These are phyloP conservation scores for Melastoma candidum DNA, from an alignment of 441 rosid species.

Conservation along the genomic window DNA sequence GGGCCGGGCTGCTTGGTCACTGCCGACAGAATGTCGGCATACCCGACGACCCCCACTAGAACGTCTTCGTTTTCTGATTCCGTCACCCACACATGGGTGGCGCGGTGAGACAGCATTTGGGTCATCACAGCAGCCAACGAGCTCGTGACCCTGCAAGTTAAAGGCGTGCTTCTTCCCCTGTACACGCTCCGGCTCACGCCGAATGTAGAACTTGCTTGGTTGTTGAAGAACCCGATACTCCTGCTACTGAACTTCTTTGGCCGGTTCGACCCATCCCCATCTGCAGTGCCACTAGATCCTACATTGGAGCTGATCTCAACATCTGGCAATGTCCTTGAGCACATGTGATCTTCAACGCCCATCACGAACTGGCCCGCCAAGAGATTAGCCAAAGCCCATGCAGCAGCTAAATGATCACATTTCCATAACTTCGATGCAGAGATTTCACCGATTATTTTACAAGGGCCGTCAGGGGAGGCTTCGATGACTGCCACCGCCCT, in stretches of 20 bases:
- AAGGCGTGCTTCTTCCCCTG: constrained; percentile 82
- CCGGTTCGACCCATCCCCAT: constrained; percentile 32
- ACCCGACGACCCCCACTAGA: constrained; percentile 81
- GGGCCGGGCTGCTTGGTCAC: constrained; percentile 57
- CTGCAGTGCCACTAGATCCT: constrained; percentile 19
- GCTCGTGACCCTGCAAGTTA: constrained; percentile 73
- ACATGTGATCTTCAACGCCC: constrained; percentile 79
- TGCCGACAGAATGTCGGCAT: constrained; percentile 67
- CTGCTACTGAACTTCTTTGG: constrained; percentile 66
- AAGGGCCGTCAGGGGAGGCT: constrained; percentile 38
- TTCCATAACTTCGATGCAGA: constrained; percentile 89
- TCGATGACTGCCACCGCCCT: constrained; percentile 76
- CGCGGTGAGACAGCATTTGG: constrained; percentile 90
- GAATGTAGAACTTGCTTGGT: constrained; percentile 35
- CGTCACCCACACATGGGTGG: constrained; percentile 92
- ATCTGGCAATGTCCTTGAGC: constrained; percentile 47
- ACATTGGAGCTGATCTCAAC: constrained; percentile 30
- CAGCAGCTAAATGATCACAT: constrained; percentile 82
- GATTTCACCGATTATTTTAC: constrained; percentile 77
- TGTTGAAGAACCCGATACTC: constrained; percentile 61
- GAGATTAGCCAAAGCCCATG: constrained; percentile 89
- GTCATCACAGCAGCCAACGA: constrained; percentile 97
- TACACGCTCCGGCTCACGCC: constrained; percentile 73
- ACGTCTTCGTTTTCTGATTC: constrained; percentile 65
- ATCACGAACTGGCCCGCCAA: constrained; percentile 85